phyloP scores from a whole-genome alignment of 345 rosid genomes.

The Erodium maritimum region DNA sequence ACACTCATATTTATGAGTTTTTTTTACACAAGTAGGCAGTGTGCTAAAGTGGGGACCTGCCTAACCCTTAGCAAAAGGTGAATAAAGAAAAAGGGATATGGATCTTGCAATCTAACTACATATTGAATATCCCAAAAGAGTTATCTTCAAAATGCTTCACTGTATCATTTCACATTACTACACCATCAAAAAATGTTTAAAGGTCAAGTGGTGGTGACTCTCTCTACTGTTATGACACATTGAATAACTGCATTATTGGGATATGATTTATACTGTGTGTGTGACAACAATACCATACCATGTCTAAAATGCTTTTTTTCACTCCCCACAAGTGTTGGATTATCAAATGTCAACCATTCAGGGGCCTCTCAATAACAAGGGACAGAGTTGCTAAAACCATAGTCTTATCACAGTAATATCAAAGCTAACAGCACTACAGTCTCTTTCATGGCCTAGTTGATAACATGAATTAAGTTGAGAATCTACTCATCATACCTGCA shows the following conservation, averaged over 20 bases:
- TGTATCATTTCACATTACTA: not conserved
- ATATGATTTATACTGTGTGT: too few relatives aligned
- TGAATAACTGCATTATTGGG: not conserved
- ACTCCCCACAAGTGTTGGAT: too few relatives aligned
- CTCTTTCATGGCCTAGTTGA: not conserved
- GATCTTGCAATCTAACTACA: not conserved
- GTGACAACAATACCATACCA: too few relatives aligned
- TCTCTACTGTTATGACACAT: not conserved
- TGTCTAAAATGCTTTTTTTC: too few relatives aligned
- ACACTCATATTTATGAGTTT: not conserved
- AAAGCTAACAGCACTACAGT: not conserved
- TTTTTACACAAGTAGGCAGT: not conserved
- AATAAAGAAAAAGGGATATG: not conserved
- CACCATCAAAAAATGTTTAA: not conserved
- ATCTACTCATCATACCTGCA: constrained; percentile 17
- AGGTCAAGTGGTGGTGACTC: not conserved
- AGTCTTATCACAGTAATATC: not conserved
- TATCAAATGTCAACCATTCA: not conserved
- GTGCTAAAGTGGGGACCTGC: not conserved
- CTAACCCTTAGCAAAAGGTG: not conserved
- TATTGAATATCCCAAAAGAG: not conserved
- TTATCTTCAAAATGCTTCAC: not conserved
- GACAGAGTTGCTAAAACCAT: not conserved
- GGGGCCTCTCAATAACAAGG: not conserved
- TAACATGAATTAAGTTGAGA: constrained; percentile 14